phyloP scores from a whole-genome alignment of 306 rosid genomes.

The Quercus rubra region DNA sequence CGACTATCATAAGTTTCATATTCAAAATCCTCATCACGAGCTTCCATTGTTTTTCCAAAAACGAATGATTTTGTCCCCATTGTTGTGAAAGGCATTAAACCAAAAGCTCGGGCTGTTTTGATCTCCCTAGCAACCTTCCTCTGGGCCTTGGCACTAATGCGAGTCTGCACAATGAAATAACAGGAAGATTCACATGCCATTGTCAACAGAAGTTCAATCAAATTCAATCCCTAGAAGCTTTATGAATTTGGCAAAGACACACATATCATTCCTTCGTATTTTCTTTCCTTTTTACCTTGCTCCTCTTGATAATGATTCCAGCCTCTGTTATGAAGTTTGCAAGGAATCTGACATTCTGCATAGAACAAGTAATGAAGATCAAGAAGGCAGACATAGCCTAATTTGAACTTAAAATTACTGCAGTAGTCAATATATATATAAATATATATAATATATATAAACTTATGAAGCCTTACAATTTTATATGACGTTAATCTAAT shows the following conservation, averaged over 20 bases:
- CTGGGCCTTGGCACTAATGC: slow-evolving; percentile 94
- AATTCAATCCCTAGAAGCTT: not conserved
- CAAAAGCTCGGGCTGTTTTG: slow-evolving; percentile 89
- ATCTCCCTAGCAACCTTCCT: slow-evolving; percentile 91
- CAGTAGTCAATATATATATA: not conserved
- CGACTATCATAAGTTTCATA: slow-evolving; percentile 20
- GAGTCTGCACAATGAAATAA: slow-evolving; percentile 49
- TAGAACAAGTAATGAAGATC: slow-evolving; percentile 11
- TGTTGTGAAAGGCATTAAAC: slow-evolving; percentile 89
- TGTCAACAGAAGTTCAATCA: not conserved
- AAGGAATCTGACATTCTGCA: slow-evolving; percentile 89
- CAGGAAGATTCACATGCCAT: slow-evolving; percentile 7
- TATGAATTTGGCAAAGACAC: not conserved
- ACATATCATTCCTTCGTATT: not conserved
- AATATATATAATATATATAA: too few relatives aligned
- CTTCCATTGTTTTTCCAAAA: slow-evolving; percentile 69
- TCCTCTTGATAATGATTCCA: slow-evolving; percentile 74
- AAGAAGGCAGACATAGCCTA: not conserved
- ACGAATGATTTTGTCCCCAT: slow-evolving; percentile 77
- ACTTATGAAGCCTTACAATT: too few relatives aligned
- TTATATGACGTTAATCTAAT: too few relatives aligned
- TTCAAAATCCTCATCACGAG: slow-evolving; percentile 51
- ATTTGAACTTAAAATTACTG: not conserved
- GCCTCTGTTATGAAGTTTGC: slow-evolving; percentile 88
- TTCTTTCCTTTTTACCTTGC: slow-evolving; percentile 49